Evolutionary conservation across 169 alveolate species (phyloP).

Genomic region (Plasmodium relictum): DNA sequence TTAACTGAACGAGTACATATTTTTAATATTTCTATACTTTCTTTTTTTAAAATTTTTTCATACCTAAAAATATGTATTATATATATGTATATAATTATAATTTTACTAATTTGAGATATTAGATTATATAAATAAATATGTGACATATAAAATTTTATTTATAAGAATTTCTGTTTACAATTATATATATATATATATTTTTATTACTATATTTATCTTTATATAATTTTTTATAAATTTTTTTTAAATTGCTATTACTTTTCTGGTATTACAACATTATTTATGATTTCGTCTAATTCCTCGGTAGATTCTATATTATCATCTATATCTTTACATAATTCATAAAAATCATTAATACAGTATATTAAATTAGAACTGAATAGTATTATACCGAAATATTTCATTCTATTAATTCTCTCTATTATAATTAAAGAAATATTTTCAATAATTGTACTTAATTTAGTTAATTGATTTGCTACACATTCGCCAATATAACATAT

Average conservation of each 20-base stretch:
- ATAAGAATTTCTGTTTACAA: not conserved
- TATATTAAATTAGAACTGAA: conserved; percentile 54
- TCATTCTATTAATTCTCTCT: conserved; percentile 33
- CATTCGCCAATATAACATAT: conserved; percentile 44
- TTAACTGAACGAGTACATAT: conserved; percentile 28
- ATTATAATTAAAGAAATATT: conserved; percentile 18
- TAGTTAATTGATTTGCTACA: conserved; percentile 12
- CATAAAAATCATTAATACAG: conserved; percentile 25
- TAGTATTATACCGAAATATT: conserved; percentile 31
- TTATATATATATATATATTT: not conserved
- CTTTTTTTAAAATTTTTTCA: conserved; percentile 13
- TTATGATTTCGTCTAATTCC: conserved; percentile 7
- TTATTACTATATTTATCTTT: not conserved
- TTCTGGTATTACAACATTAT: conserved; percentile 2
- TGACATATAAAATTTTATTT: not conserved
- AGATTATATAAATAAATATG: not conserved
- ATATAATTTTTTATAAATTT: not conserved
- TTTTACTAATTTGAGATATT: not conserved
- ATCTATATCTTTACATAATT: conserved; percentile 17
- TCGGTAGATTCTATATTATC: not conserved
- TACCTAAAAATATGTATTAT: not conserved
- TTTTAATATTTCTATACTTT: conserved; percentile 21
- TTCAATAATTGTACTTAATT: conserved; percentile 1
- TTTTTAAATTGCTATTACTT: not conserved
- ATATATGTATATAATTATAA: not conserved